Evolutionary conservation across 345 rosid species (phyloP), one percentile per base, ranked within the genome.

Genomic region (Lepidium aucheri): DNA sequence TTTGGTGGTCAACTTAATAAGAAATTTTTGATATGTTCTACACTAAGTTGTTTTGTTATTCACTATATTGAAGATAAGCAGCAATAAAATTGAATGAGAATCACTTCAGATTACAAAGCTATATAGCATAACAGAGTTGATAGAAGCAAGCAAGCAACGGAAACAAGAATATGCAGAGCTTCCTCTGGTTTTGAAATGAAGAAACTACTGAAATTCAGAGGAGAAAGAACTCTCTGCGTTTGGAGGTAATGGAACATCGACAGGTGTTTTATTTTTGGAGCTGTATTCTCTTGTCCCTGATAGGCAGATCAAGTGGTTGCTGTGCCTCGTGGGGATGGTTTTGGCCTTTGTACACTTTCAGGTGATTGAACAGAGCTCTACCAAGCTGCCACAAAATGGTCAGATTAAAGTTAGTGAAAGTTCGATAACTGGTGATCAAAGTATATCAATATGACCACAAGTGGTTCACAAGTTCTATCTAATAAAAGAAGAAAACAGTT

Each of bases 311-410:
- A 20, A 83, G 69, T 0, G 98, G 98, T 84, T 68, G 79, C 74
- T 93, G 98, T 1, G 96, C 96, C 36, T 90, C 96, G 0, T 88
- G 99, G 0, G 99, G 99, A 76, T 94, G 97, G 7, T 86, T 82
- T 9, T 95, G 85, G 8, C 99, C 99, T 74, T 86, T 85, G 89
- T 88, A 94, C 42, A 88, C 99, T 81, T 88, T 90, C 13, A 94
- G 85, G 80, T 94, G 99, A 79, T 85, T 90, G 78, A 94, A 94
- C 22, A 94, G 43, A 56, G 90, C 83, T 75, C 99, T 84, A 14
- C 97, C 99, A 67, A 93, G 97, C 97, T 89, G 94, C 79, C 81
- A 10, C 47, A 69, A 69, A 60, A 7, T 3, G 28, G 34, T 7
- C 38, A 67, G 9, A 32, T 18, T 47, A 73, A 73, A 6, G 57